Base-by-base conservation (phyloP, 2,329 filamentous ascomycete genomes). In the Diplodia corticola region DNA sequence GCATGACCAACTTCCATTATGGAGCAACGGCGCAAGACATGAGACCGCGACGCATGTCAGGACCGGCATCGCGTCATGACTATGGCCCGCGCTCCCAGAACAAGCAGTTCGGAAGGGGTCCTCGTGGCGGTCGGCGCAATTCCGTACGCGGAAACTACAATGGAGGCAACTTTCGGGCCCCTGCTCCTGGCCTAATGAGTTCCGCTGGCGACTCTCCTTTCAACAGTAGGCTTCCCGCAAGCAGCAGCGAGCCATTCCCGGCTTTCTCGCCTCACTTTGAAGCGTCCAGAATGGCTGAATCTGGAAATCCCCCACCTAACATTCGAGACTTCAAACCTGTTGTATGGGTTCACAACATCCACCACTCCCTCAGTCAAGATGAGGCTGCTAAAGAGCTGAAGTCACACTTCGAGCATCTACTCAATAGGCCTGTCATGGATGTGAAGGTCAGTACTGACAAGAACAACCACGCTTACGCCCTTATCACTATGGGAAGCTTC, bases 181-280 rank as follows among this genome's bases (percentile, higher is more conserved):
- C 50, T 12, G 10, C 7, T n/a, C 4, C 22, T 13, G 22, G 40
- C 26, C 50, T 50, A 26, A 13, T 30, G 10, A 22, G 28, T n/a
- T 30, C 40, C 12, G 17, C 15, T 13, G 44, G 6, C n/a, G 26
- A 33, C 20, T 30, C 30, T 48, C 33, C 50, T 7, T 35, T 40
- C 13, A 46, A 51, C 15, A n/a, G n/a, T 15, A 20, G 20, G 5
- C 15, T 20, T 13, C 28, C 44, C 12, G 3, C 13, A 4, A 12
- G 12, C 24, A 53, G 28, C 30, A 65, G 13, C 1, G 64, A 65
- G 33, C 64, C 64, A 1, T 65, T 65, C 30, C 64, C 64, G 22
- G 20, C 53, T 9, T 65, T 59, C 53, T 28, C 13, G 13, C 44
- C 40, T n/a, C 7, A 3, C 4, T 15, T 12, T 20, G 60, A 63